Percentiles rank a stretch among this genome's conserved stretches.
Conservation (phyloP, 1,139 yeast genomes). For the Hansenula sp. region DNA sequence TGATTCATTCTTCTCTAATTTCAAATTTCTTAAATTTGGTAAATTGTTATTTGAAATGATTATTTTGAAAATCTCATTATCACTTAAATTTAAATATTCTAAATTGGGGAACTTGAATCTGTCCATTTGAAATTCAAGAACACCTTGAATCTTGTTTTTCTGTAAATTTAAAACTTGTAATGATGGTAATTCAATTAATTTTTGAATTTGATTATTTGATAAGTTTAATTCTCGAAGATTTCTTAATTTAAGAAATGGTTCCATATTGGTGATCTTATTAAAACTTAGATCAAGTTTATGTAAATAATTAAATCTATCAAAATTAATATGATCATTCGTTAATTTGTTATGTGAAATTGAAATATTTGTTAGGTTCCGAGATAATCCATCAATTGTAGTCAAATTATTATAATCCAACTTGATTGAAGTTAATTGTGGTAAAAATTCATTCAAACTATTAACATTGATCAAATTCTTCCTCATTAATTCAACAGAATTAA, state of each 20-base stretch:
- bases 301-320: slow-evolving; percentile 11
- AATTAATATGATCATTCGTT: slow-evolving; percentile 21
- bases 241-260: slow-evolving; percentile 11
- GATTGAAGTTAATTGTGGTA: slow-evolving; percentile 30
- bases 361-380: slow-evolving; percentile 24
- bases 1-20: slow-evolving; percentile 7
- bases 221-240: slow-evolving; percentile 15
- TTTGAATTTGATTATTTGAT: slow-evolving; percentile 13
- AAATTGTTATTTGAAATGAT: neutral
- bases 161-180: slow-evolving; percentile 17
- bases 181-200: slow-evolving; percentile 12
- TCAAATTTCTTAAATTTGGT: slow-evolving; percentile 6
- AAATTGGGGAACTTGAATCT: slow-evolving; percentile 7
- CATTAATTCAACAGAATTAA: slow-evolving; percentile 27
- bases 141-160: slow-evolving; percentile 12
- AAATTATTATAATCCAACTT: slow-evolving; percentile 29
- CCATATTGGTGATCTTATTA: slow-evolving; percentile 17
- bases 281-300: slow-evolving; percentile 15
- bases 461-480: slow-evolving; percentile 26
- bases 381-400: slow-evolving; percentile 31
- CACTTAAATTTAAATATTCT: slow-evolving; percentile 10
- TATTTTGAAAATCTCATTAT: slow-evolving; percentile 11
- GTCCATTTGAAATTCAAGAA: slow-evolving; percentile 7
- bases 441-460: slow-evolving; percentile 28
- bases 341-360: slow-evolving; percentile 27